Evolutionary conservation across 176 grass and related monocot species (phyloP).

Genomic region (Phoenix dactylifera): DNA sequence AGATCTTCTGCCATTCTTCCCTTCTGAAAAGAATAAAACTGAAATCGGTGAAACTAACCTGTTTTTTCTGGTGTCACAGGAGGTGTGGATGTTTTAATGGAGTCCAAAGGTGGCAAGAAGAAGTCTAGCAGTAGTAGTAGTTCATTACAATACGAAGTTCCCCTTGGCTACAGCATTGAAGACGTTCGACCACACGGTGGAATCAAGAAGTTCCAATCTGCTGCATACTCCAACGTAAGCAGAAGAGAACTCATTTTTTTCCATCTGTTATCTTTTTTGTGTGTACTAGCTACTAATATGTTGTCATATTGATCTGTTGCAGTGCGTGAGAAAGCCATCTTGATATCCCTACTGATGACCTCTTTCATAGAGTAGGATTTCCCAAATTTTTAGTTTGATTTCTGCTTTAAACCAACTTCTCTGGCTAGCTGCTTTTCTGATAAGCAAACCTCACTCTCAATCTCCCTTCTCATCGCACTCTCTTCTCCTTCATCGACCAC

Average conservation of each 20-base stretch:
- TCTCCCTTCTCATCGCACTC: background rate
- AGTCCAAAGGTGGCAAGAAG: slow-evolving; percentile 36
- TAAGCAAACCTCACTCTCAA: slow-evolving; percentile 10
- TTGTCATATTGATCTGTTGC: slow-evolving; percentile 10
- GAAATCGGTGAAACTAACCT: too few species aligned
- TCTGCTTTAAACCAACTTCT: slow-evolving; percentile 22
- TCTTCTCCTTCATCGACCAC: slow-evolving; percentile 1
- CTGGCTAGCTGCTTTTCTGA: slow-evolving; percentile 24
- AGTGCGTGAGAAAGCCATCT: slow-evolving; percentile 38
- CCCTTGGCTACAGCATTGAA: slow-evolving; percentile 42
- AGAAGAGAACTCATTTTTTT: too few species aligned
- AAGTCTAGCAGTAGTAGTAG: slow-evolving; percentile 25
- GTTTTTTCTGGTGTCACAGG: slow-evolving; percentile 16
- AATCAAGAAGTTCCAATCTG: slow-evolving; percentile 45
- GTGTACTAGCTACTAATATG: background rate
- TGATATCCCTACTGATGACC: slow-evolving; percentile 7
- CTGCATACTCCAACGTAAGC: slow-evolving; percentile 38
- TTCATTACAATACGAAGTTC: slow-evolving; percentile 33
- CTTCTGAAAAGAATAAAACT: too few species aligned
- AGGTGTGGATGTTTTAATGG: slow-evolving; percentile 35
- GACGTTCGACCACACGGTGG: slow-evolving; percentile 38
- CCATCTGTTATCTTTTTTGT: background rate
- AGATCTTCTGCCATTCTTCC: too few species aligned
- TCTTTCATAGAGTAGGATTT: slow-evolving; percentile 26
- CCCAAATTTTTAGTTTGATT: background rate